Base-by-base conservation (phyloP, 441 rosid genomes). In the Breynia disticha region DNA sequence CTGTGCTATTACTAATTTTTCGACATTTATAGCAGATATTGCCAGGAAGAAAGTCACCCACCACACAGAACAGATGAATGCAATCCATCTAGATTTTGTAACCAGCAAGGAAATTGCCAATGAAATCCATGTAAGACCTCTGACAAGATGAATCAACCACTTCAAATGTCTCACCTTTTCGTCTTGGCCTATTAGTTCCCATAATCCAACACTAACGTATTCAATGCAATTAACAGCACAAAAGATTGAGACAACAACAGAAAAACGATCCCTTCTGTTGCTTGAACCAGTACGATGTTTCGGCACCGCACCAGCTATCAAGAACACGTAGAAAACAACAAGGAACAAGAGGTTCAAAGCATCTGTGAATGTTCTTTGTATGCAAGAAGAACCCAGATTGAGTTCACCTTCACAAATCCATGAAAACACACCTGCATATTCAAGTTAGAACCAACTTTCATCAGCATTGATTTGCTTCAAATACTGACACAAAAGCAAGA, bases 71-170 rank as follows among this genome's bases (percentile, higher is more conserved):
- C 45, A 49, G 8, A 79, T 52, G 63, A 76, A 47, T 62, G 50
- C 60, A 16, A 46, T 55, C 75, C 72, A 73, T 58, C 68, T 71
- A 11, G 82, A 71, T 46, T 55, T 73, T 7, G 52, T 65, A 54
- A 77, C 78, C 49, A 84, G 79, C 63, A 84, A 22, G 0, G 95
- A 83, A 55, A 77, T 66, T 11, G 82, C 64, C 48, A 85, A 54
- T 8, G 93, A 81, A 37, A 71, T 42, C 95, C 95, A 87, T 62
- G 67, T 57, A 18, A 77, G 41, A 54, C 86, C 90, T 77, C 87
- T 73, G 21, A 72, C 61, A 49, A 78, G 47, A 67, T 59, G 61
- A 68, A 62, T 50, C 62, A 67, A 59, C 82, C 75, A 74, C 10
- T 32, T 49, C 38, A 55, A 45, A 18, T 61, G 48, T 52, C 45